These are phyloP conservation scores for Picochlorum sp. DNA, from an alignment of 139 green algal genomes.

Conservation along the genomic window DNA sequence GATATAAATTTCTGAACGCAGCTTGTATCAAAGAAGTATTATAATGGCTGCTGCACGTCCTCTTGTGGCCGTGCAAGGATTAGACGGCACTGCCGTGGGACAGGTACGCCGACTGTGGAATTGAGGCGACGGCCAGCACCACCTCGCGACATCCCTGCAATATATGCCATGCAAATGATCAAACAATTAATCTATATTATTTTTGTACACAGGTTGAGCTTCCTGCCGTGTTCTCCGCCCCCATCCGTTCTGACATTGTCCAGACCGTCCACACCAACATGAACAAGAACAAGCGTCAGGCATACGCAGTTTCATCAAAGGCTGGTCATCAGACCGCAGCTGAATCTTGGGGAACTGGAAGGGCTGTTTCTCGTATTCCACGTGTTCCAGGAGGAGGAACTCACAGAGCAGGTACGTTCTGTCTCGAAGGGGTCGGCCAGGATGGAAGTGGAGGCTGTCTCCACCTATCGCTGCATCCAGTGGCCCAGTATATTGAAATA, in stretches of 20 bases:
- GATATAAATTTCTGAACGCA: not conserved
- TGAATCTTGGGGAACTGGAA: conserved; percentile 98
- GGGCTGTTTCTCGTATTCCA: conserved; percentile 98
- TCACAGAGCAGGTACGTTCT: conserved; percentile 66
- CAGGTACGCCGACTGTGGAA: conserved; percentile 9
- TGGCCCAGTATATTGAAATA: too few species aligned
- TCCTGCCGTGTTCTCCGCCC: conserved; percentile 83
- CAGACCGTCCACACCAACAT: conserved; percentile 83
- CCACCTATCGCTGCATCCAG: too few species aligned
- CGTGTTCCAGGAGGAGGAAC: conserved; percentile 94
- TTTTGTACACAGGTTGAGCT: conserved; percentile 53
- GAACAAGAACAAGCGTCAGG: conserved; percentile 94
- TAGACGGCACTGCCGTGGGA: conserved; percentile 27
- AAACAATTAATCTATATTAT: conserved; percentile 4
- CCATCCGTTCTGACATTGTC: conserved; percentile 89
- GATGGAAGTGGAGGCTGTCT: not conserved
- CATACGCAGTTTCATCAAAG: conserved; percentile 88
- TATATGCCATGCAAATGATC: not conserved
- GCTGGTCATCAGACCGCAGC: conserved; percentile 95
- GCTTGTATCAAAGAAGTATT: conserved; percentile 2
- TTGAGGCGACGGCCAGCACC: not conserved
- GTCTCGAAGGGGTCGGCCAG: not conserved
- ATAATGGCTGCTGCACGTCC: conserved; percentile 67
- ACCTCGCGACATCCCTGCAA: not conserved
- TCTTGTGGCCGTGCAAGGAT: conserved; percentile 74